These are phyloP conservation scores for Phtheirospermum japonicum DNA, from an alignment of 257 asterid genomes.

Conservation along the genomic window DNA sequence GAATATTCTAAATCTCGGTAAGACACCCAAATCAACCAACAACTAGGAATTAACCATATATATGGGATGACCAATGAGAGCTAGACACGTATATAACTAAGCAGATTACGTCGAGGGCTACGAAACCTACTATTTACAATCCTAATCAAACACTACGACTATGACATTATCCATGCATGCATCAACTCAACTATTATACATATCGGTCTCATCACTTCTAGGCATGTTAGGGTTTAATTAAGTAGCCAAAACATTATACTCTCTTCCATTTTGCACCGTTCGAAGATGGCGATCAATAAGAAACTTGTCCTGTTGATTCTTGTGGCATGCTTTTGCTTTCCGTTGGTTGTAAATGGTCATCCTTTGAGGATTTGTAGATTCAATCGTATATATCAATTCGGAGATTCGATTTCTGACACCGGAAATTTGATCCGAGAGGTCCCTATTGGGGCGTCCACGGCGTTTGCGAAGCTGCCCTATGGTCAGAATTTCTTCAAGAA, in stretches of 20 bases:
- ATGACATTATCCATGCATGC: neutral
- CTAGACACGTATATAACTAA: too few relatives aligned
- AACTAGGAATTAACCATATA: too few relatives aligned
- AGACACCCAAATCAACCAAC: too few relatives aligned
- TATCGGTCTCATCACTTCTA: neutral
- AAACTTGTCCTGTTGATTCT: neutral
- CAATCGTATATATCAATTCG: neutral
- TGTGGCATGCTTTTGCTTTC: neutral
- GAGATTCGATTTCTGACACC: conserved; percentile 20
- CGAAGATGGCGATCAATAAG: neutral
- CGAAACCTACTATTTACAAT: too few relatives aligned
- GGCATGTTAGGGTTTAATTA: neutral
- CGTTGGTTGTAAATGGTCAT: neutral
- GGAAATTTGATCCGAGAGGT: neutral
- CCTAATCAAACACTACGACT: neutral
- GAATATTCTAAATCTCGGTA: too few relatives aligned
- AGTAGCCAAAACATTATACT: too few relatives aligned
- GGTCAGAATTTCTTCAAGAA: neutral
- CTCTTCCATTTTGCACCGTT: too few relatives aligned
- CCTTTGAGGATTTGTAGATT: neutral
- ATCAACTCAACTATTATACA: neutral
- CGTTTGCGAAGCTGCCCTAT: neutral
- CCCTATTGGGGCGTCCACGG: neutral
- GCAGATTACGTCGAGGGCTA: neutral
- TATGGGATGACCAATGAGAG: neutral